Conservation (phyloP, 2,329 filamentous ascomycete species). For the Plectosphaerella cucumerina region DNA sequence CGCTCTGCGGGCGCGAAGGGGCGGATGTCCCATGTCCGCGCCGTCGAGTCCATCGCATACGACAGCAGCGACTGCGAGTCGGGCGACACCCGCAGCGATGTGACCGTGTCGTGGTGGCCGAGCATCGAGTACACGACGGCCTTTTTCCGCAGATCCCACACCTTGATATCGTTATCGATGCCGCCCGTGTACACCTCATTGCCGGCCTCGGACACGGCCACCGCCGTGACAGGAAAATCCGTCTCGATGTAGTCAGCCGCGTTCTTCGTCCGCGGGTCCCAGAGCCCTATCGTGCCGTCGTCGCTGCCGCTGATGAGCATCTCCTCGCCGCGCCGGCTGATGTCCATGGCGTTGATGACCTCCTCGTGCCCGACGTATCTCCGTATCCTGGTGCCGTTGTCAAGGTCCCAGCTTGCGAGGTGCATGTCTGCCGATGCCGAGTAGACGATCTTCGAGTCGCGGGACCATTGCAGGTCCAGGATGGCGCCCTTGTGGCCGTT, state of each 20-base stretch:
- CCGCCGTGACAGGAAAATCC: constrained; percentile 85
- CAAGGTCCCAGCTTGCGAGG: constrained; percentile 90
- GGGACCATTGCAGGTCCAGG: constrained; percentile 92
- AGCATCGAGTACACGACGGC: constrained; percentile 80
- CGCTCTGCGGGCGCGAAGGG: constrained; percentile 89
- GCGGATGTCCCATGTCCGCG: constrained; percentile 91
- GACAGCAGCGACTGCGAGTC: constrained; percentile 88
- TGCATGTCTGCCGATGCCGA: constrained; percentile 93
- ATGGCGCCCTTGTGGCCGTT: constrained; percentile 88
- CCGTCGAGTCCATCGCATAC: constrained; percentile 90
- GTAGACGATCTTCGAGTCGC: constrained; percentile 86
- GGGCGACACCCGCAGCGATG: constrained; percentile 85
- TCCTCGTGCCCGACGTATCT: constrained; percentile 92
- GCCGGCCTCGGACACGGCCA: constrained; percentile 87
- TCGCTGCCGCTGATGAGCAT: constrained; percentile 87
- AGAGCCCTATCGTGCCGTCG: constrained; percentile 89
- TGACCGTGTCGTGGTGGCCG: constrained; percentile 89
- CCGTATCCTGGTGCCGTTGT: constrained; percentile 86
- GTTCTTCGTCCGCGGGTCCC: constrained; percentile 90
- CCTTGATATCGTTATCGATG: constrained; percentile 95
- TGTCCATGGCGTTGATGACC: constrained; percentile 87
- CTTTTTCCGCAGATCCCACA: constrained; percentile 95
- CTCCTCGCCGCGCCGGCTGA: constrained; percentile 86
- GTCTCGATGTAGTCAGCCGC: constrained; percentile 86
- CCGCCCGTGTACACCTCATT: constrained; percentile 93